Conservation (phyloP, 1,284 basidiomycete species). For the Pseudozyma thailandica region DNA sequence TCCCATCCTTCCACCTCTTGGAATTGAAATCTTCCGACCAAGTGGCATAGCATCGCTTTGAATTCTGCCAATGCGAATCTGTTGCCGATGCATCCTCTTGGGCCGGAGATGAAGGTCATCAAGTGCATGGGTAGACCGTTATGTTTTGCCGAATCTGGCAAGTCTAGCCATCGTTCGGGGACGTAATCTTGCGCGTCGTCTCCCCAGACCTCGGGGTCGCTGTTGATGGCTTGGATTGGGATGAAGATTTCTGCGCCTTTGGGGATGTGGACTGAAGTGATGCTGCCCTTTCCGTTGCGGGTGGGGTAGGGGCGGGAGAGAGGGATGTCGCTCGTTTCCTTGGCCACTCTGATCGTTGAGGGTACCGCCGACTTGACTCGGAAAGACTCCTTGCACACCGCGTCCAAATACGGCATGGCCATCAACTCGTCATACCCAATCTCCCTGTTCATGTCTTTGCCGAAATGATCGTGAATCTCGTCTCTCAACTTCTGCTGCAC, state of each 20-base stretch:
- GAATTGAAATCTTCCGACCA: slow-evolving; percentile 52
- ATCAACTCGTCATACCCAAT: slow-evolving; percentile 55
- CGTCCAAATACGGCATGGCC: slow-evolving; percentile 56
- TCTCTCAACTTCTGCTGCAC: slow-evolving; percentile 53
- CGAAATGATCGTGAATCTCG: slow-evolving; percentile 55
- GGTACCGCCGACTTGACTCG: slow-evolving; percentile 52
- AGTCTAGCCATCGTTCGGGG: slow-evolving; percentile 60
- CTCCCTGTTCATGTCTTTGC: slow-evolving; percentile 32
- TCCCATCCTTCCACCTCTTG: slow-evolving; percentile 49
- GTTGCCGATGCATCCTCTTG: slow-evolving; percentile 61
- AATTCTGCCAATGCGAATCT: slow-evolving; percentile 62
- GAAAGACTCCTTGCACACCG: slow-evolving; percentile 56
- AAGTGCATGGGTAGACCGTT: slow-evolving; percentile 43
- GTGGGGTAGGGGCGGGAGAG: slow-evolving; percentile 51
- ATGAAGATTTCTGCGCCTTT: slow-evolving; percentile 52
- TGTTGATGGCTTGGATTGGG: slow-evolving; percentile 54
- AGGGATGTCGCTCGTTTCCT: slow-evolving; percentile 50
- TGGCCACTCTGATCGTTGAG: slow-evolving; percentile 48
- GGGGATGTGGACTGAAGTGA: slow-evolving; percentile 50
- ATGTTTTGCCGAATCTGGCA: slow-evolving; percentile 31
- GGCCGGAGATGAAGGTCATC: slow-evolving; percentile 60
- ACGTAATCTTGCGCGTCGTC: slow-evolving; percentile 48
- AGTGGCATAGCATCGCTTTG: slow-evolving; percentile 55
- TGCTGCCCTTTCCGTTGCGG: slow-evolving; percentile 38
- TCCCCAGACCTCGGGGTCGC: slow-evolving; percentile 52